These are phyloP conservation scores for Flaveria trinervia DNA, from an alignment of 129 eudicot genomes.

Conservation along the genomic window DNA sequence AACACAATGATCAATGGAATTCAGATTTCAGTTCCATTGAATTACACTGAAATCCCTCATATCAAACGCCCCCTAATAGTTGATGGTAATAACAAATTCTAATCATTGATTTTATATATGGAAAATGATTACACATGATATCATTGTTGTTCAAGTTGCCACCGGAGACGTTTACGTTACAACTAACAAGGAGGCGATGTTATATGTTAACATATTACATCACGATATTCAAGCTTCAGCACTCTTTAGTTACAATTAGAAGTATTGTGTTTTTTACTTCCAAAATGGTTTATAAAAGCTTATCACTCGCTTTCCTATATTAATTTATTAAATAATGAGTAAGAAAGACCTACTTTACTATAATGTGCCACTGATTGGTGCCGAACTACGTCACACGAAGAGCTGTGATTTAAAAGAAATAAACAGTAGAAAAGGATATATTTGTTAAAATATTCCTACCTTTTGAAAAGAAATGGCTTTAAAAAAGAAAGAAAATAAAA, in stretches of 20 bases:
- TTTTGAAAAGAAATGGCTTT: slow-evolving; percentile 27
- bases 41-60: too few species aligned
- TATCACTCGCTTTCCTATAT: slow-evolving; percentile 26
- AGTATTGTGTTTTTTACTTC: slow-evolving; percentile 32
- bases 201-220: slow-evolving; percentile 40
- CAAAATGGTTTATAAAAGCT: slow-evolving; percentile 35
- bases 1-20: too few species aligned
- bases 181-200: slow-evolving; percentile 4
- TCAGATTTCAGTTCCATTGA: too few species aligned
- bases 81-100: too few species aligned
- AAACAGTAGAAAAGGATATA: slow-evolving; percentile 33
- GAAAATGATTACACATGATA: too few species aligned
- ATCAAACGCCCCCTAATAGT: too few species aligned
- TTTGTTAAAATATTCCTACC: slow-evolving; percentile 28
- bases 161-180: not conserved
- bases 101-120: too few species aligned
- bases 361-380: slow-evolving; percentile 53
- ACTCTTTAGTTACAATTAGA: slow-evolving; percentile 33
- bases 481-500: not conserved
- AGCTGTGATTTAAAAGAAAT: slow-evolving; percentile 27
- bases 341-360: slow-evolving; percentile 39
- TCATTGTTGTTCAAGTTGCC: too few species aligned
- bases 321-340: slow-evolving; percentile 39
- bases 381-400: slow-evolving; percentile 37
- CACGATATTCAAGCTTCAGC: slow-evolving; percentile 20